Evolutionary conservation across 2,329 filamentous ascomycete genomes (phyloP), one percentile per base, ranked within the genome.

Genomic region (Apiospora arundinis): DNA sequence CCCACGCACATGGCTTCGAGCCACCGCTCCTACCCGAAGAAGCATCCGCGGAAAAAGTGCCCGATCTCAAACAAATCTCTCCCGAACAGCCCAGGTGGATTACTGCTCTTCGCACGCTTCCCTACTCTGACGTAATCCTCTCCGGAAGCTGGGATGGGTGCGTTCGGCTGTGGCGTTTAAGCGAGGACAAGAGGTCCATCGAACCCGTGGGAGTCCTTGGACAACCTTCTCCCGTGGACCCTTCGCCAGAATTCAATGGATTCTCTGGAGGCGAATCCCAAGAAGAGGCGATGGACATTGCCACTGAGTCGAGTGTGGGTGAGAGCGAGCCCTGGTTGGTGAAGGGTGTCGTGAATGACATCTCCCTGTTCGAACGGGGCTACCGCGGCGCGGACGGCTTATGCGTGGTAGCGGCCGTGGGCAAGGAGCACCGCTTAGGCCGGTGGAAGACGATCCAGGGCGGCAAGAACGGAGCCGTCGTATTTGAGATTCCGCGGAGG

Each of bases 81-180:
- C 83, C 88, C 28, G 89, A 92, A 1, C 89, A 92, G 75, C 93
- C 96, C 4, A 88, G 95, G 79, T 97, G 93, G 88, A 96, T 99
- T 80, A 99, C 96, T 0, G 95, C 95, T 7, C 85, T 99, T 60
- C 87, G 91, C 67, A 92, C 94, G 0, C 88, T 99, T 67, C 95
- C 96, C 0, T 98, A 95, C 81, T 95, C 94, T 6, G 95, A 99
- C 78, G 85, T 97, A 68, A 90, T 99, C 71, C 86, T 99, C 68
- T 97, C 92, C 75, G 96, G 95, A 44, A 97, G 94, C 82, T 99
- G 95, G 95, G 96, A 97, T 79, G 96, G 96, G 2, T 91, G 90
- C 81, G 87, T 99, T 71, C 88, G 95, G 68, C 92, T 92, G 6
- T 99, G 96, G 96, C 91, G 88, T 73, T 87, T 99, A 25, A 92